Evolutionary conservation across 805 yeast genomes (phyloP), one percentile per base, ranked within the genome.

Genomic region (Osmozyma mogii): DNA sequence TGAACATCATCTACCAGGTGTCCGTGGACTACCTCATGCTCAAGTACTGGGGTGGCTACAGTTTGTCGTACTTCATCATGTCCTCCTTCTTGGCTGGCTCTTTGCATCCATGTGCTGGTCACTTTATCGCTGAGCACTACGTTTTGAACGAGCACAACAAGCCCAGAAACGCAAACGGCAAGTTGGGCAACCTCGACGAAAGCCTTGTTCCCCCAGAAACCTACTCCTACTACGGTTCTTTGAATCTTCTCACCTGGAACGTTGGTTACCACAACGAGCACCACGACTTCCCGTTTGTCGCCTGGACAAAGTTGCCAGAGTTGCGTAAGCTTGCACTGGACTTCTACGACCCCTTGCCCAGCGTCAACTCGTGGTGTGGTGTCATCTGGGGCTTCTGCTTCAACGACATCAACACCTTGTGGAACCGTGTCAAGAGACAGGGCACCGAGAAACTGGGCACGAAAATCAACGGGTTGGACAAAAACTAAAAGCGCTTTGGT

Each of bases 201-300:
- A 58, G 51, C 4, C 39, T 56, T 16, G 41, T 58, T 15, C 88
- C 89, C 0, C 59, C 72, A 6, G 96, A 87, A 50, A 87, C 96
- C 0, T 87, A 78, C 49, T 81, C 94, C 6, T 87, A 87, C 57
- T 87, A 87, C 46, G 96, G 96, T 0, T 57, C 73, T 15, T 65
- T 87, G 41, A 87, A 87, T 49, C 35, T 67, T 22, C 58, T 88
- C 40, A 84, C 92, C 1, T 87, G 94, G 89, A 87, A 87, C 45
- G 96, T 85, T 6, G 96, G 96, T 2, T 75, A 84, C 50, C 96
- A 87, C 55, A 85, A 83, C 47, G 96, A 87, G 55, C 96, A 87
- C 54, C 96, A 87, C 50, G 96, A 87, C 58, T 87, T 87, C 66
- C 96, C 96, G 1, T 87, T 78, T 51, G 70, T 87, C 44, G 89